Percentiles rank a stretch among this genome's conserved stretches.
Conservation (phyloP, 1,284 basidiomycete species). For the Cerrena zonata region DNA sequence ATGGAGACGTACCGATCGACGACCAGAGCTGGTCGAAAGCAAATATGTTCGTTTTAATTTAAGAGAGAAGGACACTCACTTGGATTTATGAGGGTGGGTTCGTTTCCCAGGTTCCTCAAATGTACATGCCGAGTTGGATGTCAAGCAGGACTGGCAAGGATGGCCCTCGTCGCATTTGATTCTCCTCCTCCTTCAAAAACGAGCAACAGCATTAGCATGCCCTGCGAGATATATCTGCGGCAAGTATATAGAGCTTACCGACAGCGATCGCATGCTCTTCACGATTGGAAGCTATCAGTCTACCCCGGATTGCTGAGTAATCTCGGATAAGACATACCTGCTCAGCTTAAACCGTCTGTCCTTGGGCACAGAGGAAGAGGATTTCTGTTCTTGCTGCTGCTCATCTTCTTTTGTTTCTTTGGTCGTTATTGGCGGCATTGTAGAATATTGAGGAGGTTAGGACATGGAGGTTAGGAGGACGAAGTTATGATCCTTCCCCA, state of each 20-base stretch:
- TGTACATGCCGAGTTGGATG: constrained; percentile 71
- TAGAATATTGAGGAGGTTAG: neutral
- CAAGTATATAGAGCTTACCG: constrained; percentile 47
- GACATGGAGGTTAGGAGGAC: neutral
- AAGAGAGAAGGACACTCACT: constrained; percentile 40
- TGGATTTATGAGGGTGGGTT: constrained; percentile 78
- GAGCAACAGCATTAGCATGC: constrained; percentile 4
- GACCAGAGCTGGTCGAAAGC: too few relatives aligned
- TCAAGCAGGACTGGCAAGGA: constrained; percentile 76
- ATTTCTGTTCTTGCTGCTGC: constrained; percentile 9
- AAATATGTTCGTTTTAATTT: constrained; percentile 5
- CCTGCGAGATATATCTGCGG: neutral
- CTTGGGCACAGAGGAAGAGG: constrained; percentile 45
- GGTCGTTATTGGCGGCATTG: neutral
- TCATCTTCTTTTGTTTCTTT: neutral
- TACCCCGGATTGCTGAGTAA: neutral
- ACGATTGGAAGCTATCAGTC: constrained; percentile 6
- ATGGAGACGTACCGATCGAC: too few relatives aligned
- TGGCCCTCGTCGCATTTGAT: constrained; percentile 83
- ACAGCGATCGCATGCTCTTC: constrained; percentile 80
- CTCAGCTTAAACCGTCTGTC: constrained; percentile 78
- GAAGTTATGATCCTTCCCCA: neutral
- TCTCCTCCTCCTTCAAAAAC: constrained; percentile 52
- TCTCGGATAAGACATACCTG: constrained; percentile 44
- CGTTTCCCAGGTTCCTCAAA: constrained; percentile 81